Evolutionary conservation across 2,329 filamentous ascomycete species (phyloP), one percentile per base, ranked within the genome.

Genomic region (Cyphellophora attinorum): DNA sequence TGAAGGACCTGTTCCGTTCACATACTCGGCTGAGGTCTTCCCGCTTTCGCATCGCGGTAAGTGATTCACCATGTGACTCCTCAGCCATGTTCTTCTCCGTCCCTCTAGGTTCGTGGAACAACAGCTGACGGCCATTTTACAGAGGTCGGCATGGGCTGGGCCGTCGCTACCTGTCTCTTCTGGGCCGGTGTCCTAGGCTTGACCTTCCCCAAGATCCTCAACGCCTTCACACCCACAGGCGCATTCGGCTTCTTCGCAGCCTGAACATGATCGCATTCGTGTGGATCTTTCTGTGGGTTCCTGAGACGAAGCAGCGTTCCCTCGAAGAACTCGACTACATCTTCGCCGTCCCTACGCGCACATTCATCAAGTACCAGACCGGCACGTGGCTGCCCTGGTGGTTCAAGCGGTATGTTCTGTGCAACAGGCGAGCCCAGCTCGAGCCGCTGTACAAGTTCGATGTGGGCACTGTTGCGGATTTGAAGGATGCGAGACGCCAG

Each of bases 391-490:
- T 64, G 25, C 63, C 65, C 2, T 70, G 59, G 56, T 70, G 59
- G 52, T 53, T 68, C 49, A 60, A 62, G 42, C 58, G 56, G 10
- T 64, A 60, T 31, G 38, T 67, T 12, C 49, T 65, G n/a, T 52
- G 53, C 33, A 48, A 54, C 33, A 48, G 46, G 34, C 28, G 35
- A 6, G 45, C 41, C 5, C 19, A 40, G 12, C 35, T 48, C 21
- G 60, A 66, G 50, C 68, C 68, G 11, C 55, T 76, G 25, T 76
- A 74, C 50, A 58, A 64, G 16, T 64, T 71, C n/a, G 21, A 25
- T 25, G 8, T 8, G 21, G 21, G 21, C 8, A 25, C n/a, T 25
- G 21, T 25, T 25, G 21, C 8, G 21, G 49, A 44, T n/a, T n/a
- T n/a, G n/a, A n/a, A n/a, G n/a, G n/a, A n/a, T n/a, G n/a, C n/a